phyloP scores from a whole-genome alignment of 2,329 filamentous ascomycete species.

The Verticillium dahliae region DNA sequence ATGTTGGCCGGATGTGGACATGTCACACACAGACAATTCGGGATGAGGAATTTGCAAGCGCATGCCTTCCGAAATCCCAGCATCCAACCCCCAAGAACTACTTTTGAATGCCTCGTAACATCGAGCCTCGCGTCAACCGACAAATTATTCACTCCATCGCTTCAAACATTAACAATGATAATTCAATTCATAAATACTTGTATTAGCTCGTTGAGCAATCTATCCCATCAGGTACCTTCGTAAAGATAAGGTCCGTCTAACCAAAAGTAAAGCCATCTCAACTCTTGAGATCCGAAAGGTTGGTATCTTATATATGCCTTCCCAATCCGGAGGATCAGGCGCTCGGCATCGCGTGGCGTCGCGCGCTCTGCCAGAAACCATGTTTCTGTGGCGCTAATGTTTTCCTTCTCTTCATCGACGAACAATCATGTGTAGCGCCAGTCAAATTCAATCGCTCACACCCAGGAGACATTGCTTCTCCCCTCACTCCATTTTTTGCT shows the following conservation, averaged over 20 bases:
- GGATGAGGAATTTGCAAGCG: too few relatives aligned
- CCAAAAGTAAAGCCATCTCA: background rate
- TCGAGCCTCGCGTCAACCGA: too few relatives aligned
- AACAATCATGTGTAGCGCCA: background rate
- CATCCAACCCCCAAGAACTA: too few relatives aligned
- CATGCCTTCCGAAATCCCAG: too few relatives aligned
- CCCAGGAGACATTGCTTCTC: background rate
- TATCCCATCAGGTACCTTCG: background rate
- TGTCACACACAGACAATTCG: too few relatives aligned
- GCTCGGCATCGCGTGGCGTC: background rate
- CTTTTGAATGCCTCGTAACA: too few relatives aligned
- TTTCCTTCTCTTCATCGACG: background rate
- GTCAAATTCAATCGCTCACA: background rate
- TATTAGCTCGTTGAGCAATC: background rate
- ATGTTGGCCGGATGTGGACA: too few relatives aligned
- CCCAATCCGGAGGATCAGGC: background rate
- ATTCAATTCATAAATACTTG: background rate
- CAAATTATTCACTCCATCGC: too few relatives aligned
- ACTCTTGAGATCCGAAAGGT: background rate
- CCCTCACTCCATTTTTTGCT: background rate
- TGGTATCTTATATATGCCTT: background rate
- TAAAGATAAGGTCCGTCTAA: background rate
- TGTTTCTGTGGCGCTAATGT: background rate
- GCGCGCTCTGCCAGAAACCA: background rate
- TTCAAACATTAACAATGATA: too few relatives aligned